Evolutionary conservation across 345 rosid genomes (phyloP), one percentile per base, ranked within the genome.

Genomic region (Laguncularia racemosa): DNA sequence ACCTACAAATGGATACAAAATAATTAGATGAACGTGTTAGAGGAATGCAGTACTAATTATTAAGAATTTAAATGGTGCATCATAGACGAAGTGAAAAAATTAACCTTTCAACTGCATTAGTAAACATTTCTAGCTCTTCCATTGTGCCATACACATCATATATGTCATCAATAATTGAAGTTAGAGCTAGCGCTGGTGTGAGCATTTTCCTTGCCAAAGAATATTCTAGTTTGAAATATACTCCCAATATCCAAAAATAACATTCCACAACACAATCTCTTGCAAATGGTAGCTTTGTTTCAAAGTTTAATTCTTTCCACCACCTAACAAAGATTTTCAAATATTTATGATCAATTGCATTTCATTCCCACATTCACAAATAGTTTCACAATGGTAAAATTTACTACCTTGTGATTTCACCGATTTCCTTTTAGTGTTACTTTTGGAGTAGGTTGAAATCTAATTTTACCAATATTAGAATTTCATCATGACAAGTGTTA

Each of bases 221-320:
- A 50, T 63, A 63, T 16, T 55, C 48, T 12, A 49, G 67, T 38
- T 63, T 53, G 15, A 16, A 58, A 26, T 65, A 51, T 3, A 52
- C 53, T 47, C 48, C 58, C 44, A 54, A 13, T 0, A 48, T 53
- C 65, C 52, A 59, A 20, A 59, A 59, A 16, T 53, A 54, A 5
- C 69, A 19, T 46, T 51, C 57, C 23, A 68, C 67, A 0, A 60
- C 15, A 55, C 61, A 46, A 10, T 72, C 59, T 60, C 76, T 59
- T 8, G 51, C 53, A 17, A 50, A 51, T n/a, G 43, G 44, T 18
- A 67, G 20, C 6, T 55, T 58, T 1, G 43, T 12, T 5, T 6
- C 53, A 3, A 62, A 17, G 2, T 62, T 23, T n/a, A 59, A 43
- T 0, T 59, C 52, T 44, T 63, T 52, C 47, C 61, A 67, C 66